phyloP scores from a whole-genome alignment of 805 yeast genomes.

The Clavispora santaluciae region DNA sequence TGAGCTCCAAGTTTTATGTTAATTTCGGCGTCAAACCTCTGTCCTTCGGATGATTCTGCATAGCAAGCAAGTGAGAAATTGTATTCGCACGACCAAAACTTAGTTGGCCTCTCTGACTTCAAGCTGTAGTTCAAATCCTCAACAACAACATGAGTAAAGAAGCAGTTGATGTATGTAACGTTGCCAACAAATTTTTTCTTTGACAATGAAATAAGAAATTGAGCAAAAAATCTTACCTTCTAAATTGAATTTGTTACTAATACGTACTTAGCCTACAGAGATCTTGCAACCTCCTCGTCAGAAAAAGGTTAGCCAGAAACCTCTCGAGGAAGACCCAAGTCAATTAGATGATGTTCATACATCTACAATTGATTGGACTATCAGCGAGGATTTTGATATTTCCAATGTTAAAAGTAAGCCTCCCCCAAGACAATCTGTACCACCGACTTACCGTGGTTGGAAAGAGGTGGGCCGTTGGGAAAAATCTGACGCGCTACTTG shows the following conservation, averaged over 20 bases:
- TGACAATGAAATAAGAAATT: no score
- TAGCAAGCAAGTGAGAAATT: background rate
- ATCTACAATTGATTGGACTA: slow-evolving; percentile 19
- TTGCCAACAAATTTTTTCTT: background rate
- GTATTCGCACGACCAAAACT: background rate
- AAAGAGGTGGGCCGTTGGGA: slow-evolving; percentile 89
- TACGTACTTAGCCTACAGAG: slow-evolving; percentile 29
- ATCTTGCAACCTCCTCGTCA: slow-evolving; percentile 32
- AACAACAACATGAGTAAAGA: background rate
- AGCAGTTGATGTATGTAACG: slow-evolving; percentile 10
- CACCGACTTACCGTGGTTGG: slow-evolving; percentile 85
- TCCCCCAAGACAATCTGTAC: slow-evolving; percentile 47
- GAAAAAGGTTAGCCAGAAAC: slow-evolving; percentile 14
- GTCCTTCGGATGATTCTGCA: background rate
- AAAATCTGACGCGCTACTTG: slow-evolving; percentile 55
- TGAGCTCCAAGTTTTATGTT: no score
- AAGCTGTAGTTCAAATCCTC: background rate
- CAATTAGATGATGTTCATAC: slow-evolving; percentile 5
- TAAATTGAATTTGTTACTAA: slow-evolving; percentile 11
- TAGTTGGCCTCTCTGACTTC: background rate
- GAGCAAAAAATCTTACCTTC: no score
- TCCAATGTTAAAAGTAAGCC: slow-evolving; percentile 31
- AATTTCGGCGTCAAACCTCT: no score
- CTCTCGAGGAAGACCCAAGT: slow-evolving; percentile 6
- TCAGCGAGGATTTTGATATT: slow-evolving; percentile 37